These are phyloP conservation scores for Decorospora gaudefroyi DNA, from an alignment of 2,329 filamentous ascomycete species.

Conservation along the genomic window DNA sequence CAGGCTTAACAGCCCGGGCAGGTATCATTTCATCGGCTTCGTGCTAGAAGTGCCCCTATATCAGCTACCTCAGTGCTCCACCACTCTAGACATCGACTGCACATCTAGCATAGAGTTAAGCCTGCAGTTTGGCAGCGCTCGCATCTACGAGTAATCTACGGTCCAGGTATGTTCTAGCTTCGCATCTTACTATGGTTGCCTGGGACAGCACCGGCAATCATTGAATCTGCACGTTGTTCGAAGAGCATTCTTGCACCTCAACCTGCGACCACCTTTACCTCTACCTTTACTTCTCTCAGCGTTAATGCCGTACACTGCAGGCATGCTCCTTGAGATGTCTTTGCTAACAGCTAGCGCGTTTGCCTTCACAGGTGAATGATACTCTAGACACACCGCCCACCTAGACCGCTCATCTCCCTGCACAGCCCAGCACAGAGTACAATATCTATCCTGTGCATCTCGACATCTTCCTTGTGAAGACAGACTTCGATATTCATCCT, in stretches of 20 bases:
- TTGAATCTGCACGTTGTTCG: neutral
- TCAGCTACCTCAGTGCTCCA: neutral
- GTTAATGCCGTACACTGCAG: conserved; percentile 4
- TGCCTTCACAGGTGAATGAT: conserved; percentile 19
- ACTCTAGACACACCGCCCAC: conserved; percentile 14
- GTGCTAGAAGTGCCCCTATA: no score
- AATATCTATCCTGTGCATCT: conserved; percentile 14
- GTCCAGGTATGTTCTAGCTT: conserved; percentile 7
- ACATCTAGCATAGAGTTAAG: neutral
- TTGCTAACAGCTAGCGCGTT: conserved; percentile 17
- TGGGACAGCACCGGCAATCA: neutral
- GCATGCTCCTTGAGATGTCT: conserved; percentile 2
- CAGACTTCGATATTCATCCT: no score
- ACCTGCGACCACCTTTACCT: neutral
- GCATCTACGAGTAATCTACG: conserved; percentile 5
- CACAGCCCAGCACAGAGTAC: conserved; percentile 14
- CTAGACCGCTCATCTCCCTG: conserved; percentile 10
- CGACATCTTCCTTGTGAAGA: conserved; percentile 19
- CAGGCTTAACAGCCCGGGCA: no score
- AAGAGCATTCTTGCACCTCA: neutral
- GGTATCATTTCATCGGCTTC: neutral
- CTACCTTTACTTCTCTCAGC: conserved; percentile 13
- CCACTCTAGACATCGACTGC: neutral
- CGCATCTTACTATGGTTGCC: neutral
- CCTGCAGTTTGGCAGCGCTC: neutral